These are phyloP conservation scores for Apodospora peruviana DNA, from an alignment of 495 filamentous ascomycete genomes.

Conservation along the genomic window DNA sequence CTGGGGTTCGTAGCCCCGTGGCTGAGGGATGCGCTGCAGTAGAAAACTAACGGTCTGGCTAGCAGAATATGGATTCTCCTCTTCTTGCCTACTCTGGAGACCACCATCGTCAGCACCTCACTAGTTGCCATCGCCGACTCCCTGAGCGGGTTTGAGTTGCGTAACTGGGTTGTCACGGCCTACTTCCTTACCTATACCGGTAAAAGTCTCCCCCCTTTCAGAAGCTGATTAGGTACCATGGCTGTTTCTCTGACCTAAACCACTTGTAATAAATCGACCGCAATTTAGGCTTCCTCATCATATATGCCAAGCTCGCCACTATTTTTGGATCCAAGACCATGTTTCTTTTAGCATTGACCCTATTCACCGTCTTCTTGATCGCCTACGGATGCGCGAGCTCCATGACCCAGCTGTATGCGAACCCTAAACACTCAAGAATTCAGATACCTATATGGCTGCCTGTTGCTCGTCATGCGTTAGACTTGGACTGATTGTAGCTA, in stretches of 20 bases:
- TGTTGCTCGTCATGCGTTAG: too few relatives aligned
- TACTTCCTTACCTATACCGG: constrained; percentile 55
- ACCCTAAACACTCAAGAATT: background rate
- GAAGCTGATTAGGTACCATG: too few relatives aligned
- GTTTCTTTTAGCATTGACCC: constrained; percentile 34
- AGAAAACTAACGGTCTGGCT: background rate
- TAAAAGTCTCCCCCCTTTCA: too few relatives aligned
- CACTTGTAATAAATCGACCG: too few relatives aligned
- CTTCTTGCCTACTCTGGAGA: constrained; percentile 49
- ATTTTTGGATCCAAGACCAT: constrained; percentile 47
- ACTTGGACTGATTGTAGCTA: too few relatives aligned
- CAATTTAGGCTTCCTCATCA: constrained; percentile 42
- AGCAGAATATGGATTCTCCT: constrained; percentile 44
- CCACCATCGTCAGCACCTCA: constrained; percentile 54
- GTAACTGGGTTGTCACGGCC: constrained; percentile 51
- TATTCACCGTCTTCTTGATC: constrained; percentile 48
- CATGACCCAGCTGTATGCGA: constrained; percentile 43
- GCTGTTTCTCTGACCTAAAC: too few relatives aligned
- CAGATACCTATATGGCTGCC: too few relatives aligned
- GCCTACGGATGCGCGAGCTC: constrained; percentile 43
- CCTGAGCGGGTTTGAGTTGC: constrained; percentile 42
- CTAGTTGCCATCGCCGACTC: constrained; percentile 50
- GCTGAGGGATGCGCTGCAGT: background rate
- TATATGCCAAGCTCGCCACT: constrained; percentile 48
- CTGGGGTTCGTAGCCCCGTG: background rate